Conservation (phyloP, 495 filamentous ascomycete genomes). For the Talaromyces nanjingensis region DNA sequence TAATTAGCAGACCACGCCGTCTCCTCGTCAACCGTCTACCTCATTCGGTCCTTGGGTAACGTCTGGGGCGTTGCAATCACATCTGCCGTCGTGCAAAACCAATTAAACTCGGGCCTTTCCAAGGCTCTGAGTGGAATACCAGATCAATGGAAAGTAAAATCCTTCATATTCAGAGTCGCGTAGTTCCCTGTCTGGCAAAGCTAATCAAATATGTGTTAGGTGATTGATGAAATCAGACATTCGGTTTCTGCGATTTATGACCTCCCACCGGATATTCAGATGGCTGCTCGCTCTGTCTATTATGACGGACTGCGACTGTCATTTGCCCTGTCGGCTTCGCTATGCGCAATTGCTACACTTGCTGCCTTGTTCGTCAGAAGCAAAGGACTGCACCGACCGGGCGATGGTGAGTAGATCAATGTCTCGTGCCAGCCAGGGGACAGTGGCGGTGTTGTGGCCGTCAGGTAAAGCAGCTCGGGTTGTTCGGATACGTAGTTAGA, state of each 20-base stretch:
- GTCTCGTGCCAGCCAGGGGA: not conserved
- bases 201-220: constrained; percentile 26
- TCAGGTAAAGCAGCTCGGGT: not conserved
- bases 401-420: not conserved
- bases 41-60: constrained; percentile 55
- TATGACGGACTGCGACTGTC: constrained; percentile 49
- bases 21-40: constrained; percentile 55
- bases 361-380: constrained; percentile 46
- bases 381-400: constrained; percentile 26
- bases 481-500: not conserved
- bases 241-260: constrained; percentile 47
- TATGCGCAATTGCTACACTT: constrained; percentile 43
- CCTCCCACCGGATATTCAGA: constrained; percentile 52
- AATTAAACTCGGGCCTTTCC: constrained; percentile 49
- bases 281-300: constrained; percentile 52
- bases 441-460: not conserved
- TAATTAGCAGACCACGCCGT: constrained; percentile 51
- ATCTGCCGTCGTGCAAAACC: constrained; percentile 57
- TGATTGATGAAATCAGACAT: constrained; percentile 56
- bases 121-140: constrained; percentile 53
- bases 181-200: not conserved
- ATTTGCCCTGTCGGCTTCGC: constrained; percentile 46
- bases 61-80: constrained; percentile 61
- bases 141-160: constrained; percentile 60
- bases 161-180: constrained; percentile 20